Evolutionary conservation across 1,139 yeast species (phyloP).

Genomic region (Zhuliangozyma blackwelliae): DNA sequence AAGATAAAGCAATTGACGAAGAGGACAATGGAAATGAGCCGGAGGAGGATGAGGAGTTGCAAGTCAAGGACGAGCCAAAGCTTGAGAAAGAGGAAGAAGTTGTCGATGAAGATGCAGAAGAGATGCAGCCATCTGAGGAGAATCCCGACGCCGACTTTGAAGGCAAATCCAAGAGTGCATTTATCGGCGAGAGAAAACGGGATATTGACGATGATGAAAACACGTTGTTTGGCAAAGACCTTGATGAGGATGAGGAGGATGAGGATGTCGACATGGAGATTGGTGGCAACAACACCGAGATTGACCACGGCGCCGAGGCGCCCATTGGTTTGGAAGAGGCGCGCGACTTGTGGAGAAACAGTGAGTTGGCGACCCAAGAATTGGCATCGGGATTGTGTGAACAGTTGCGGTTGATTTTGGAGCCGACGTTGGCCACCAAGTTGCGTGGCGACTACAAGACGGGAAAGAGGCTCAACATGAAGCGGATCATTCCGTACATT

Average conservation of each 20-base stretch:
- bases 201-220: conserved; percentile 11
- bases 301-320: conserved; percentile 29
- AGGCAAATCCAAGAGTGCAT: conserved; percentile 51
- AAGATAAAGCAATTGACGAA: conserved; percentile 83
- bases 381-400: conserved; percentile 86
- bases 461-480: conserved; percentile 96
- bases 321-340: conserved; percentile 62
- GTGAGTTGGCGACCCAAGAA: conserved; percentile 82
- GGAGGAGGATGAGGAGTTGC: conserved; percentile 12
- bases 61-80: conserved; percentile 14
- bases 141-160: conserved; percentile 44
- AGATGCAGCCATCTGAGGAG: conserved; percentile 8
- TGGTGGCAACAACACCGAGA: conserved; percentile 24
- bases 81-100: conserved; percentile 12
- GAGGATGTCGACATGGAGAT: conserved; percentile 14
- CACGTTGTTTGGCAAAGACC: conserved; percentile 10
- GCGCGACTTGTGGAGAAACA: conserved; percentile 71
- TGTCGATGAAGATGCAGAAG: conserved; percentile 15
- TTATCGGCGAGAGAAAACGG: conserved; percentile 45
- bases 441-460: conserved; percentile 94
- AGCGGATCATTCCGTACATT: conserved; percentile 94
- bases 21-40: conserved; percentile 25
- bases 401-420: conserved; percentile 86
- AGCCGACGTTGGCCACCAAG: conserved; percentile 93
- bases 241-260: conserved; percentile 23